A percentile compares a stretch with the other conserved stretches of the same genome.
Evolutionary conservation across 257 asterid species (phyloP).

Genomic region (Solanum piurae): DNA sequence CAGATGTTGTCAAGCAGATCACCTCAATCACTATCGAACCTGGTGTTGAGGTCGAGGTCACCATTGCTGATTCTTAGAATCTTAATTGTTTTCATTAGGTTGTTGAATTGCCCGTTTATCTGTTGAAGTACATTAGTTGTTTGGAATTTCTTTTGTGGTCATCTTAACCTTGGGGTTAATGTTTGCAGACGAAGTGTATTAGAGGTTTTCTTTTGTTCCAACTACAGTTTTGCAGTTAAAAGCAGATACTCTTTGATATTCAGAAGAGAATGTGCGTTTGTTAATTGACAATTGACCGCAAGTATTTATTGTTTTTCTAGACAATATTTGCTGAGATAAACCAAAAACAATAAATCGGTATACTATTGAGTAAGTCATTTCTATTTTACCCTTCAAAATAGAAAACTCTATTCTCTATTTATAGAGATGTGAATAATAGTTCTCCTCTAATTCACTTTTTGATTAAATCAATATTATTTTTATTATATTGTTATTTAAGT

Average conservation of each 20-base stretch:
- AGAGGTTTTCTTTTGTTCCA: background rate
- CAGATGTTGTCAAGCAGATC: constrained; percentile 62
- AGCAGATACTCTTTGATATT: background rate
- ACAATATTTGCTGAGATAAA: background rate
- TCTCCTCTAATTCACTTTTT: too few relatives aligned
- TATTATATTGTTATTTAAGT: too few relatives aligned
- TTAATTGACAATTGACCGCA: background rate
- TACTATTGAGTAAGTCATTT: background rate
- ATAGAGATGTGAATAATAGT: too few relatives aligned
- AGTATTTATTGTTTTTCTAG: background rate
- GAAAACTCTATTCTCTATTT: too few relatives aligned
- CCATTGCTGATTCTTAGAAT: constrained; percentile 22
- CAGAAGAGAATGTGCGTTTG: background rate
- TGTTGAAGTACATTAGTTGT: background rate
- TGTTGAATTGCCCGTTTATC: background rate
- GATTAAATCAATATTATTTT: too few relatives aligned
- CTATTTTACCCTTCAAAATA: too few relatives aligned
- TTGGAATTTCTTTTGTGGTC: background rate
- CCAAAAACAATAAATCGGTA: background rate
- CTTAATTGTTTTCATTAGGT: background rate
- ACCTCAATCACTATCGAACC: constrained; percentile 52
- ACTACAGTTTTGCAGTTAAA: background rate
- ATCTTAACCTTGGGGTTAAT: background rate
- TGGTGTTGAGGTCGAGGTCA: constrained; percentile 20
- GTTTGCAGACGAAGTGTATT: background rate